Evolutionary conservation across 169 alveolate species (phyloP).

Genomic region (Plasmodium adleri): DNA sequence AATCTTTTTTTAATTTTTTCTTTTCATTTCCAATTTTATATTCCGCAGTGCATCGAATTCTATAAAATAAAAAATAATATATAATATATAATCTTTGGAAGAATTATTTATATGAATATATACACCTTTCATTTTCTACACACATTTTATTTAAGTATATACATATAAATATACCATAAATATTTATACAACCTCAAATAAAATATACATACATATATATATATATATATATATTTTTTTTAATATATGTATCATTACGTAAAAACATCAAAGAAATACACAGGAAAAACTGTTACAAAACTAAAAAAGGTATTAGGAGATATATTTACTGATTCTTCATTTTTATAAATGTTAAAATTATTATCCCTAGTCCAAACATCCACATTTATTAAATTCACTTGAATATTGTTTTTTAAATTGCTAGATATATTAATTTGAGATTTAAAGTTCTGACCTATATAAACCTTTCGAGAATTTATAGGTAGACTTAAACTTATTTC

Average conservation of each 20-base stretch:
- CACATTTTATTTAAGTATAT: too few relatives aligned
- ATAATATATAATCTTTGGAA: background rate
- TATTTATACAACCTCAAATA: background rate
- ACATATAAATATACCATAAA: too few relatives aligned
- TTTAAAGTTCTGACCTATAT: conserved; percentile 40
- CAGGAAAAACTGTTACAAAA: conserved; percentile 36
- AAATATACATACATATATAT: background rate
- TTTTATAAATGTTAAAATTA: conserved; percentile 43
- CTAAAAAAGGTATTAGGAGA: conserved; percentile 30
- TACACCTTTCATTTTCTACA: too few relatives aligned
- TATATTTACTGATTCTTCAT: conserved; percentile 16
- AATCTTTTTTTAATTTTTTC: conserved; percentile 48
- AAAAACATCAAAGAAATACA: conserved; percentile 36
- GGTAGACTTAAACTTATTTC: conserved; percentile 66
- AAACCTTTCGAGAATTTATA: conserved; percentile 47
- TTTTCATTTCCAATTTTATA: conserved; percentile 41
- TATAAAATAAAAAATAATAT: background rate
- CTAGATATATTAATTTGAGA: conserved; percentile 47
- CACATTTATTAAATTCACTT: conserved; percentile 28
- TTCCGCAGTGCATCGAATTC: conserved; percentile 51
- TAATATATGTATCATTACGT: conserved; percentile 19
- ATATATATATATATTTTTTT: conserved; percentile 13
- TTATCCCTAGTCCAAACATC: conserved; percentile 41
- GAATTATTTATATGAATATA: too few relatives aligned
- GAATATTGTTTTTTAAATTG: conserved; percentile 62